A percentile compares a stretch with the other conserved stretches of the same genome.
Conservation (phyloP, 2,329 filamentous ascomycete species). For the Xylaria sp. region DNA sequence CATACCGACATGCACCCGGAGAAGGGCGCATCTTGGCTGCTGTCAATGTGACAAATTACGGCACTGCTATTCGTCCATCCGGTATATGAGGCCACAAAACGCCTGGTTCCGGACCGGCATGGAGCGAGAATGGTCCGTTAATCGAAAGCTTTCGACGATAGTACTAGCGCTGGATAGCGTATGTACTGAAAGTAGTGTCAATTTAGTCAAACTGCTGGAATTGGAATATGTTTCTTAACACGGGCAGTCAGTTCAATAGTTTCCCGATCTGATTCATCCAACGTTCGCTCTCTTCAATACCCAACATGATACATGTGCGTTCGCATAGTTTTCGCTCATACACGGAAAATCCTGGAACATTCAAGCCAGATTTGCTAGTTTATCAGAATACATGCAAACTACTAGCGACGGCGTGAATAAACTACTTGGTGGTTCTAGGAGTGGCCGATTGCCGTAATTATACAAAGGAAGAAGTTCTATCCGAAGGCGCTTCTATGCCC, state of each 20-base stretch:
- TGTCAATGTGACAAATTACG: constrained; percentile 3
- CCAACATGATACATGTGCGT: too few species aligned
- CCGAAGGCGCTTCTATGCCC: background rate
- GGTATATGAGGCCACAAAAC: background rate
- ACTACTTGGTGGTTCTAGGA: background rate
- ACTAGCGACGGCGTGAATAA: background rate
- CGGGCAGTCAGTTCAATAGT: background rate
- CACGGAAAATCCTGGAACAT: background rate
- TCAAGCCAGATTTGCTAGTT: background rate
- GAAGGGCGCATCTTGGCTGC: constrained; percentile 20
- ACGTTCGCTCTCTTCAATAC: background rate
- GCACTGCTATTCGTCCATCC: constrained; percentile 1
- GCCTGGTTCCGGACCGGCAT: background rate
- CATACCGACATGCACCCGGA: constrained; percentile 5
- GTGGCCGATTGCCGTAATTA: background rate
- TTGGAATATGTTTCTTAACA: background rate
- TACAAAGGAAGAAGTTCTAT: background rate
- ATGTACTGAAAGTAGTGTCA: background rate
- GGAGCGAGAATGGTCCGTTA: background rate
- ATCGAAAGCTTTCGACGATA: background rate
- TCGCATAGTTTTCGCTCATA: background rate
- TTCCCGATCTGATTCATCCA: background rate
- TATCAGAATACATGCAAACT: background rate
- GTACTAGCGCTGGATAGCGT: background rate
- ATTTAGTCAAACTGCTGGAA: background rate